Percentiles rank a stretch among this genome's conserved stretches.
These are phyloP conservation scores for Digitaria exilis DNA, from an alignment of 202 grass and related monocot species.

Conservation along the genomic window DNA sequence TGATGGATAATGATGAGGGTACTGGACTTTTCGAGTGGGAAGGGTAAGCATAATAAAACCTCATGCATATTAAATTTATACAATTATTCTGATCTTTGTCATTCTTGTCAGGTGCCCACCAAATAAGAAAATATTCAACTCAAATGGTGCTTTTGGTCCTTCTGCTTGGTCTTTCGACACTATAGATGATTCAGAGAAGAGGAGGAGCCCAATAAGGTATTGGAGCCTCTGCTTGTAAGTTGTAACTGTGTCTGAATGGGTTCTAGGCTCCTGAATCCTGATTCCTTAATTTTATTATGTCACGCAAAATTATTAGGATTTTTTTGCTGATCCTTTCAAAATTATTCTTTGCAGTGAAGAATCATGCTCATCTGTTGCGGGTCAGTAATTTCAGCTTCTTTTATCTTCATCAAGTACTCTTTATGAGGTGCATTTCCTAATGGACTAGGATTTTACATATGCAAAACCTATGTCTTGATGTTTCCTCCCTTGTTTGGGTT, in stretches of 20 bases:
- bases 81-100: slow-evolving; percentile 32
- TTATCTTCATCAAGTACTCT: slow-evolving; percentile 25
- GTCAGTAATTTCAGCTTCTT: slow-evolving; percentile 47
- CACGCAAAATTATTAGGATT: slow-evolving; percentile 19
- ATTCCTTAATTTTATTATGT: slow-evolving; percentile 7
- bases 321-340: slow-evolving; percentile 33
- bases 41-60: slow-evolving; percentile 45
- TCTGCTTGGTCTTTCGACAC: slow-evolving; percentile 51
- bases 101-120: slow-evolving; percentile 43
- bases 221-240: slow-evolving; percentile 10
- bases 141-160: slow-evolving; percentile 43
- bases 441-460: slow-evolving; percentile 9
- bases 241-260: slow-evolving; percentile 31
- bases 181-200: slow-evolving; percentile 53
- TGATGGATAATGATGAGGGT: slow-evolving; percentile 29
- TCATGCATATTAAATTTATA: slow-evolving; percentile 21
- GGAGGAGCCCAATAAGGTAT: slow-evolving; percentile 59
- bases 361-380: slow-evolving; percentile 70
- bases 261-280: slow-evolving; percentile 16
- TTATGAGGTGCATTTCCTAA: slow-evolving; percentile 15
- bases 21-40: slow-evolving; percentile 48
- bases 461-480: slow-evolving; percentile 15
- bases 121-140: slow-evolving; percentile 39
- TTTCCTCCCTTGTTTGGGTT: not conserved
- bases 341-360: slow-evolving; percentile 65